Base-by-base conservation (phyloP, 1,284 basidiomycete genomes). In the Fistulina hepatica region DNA sequence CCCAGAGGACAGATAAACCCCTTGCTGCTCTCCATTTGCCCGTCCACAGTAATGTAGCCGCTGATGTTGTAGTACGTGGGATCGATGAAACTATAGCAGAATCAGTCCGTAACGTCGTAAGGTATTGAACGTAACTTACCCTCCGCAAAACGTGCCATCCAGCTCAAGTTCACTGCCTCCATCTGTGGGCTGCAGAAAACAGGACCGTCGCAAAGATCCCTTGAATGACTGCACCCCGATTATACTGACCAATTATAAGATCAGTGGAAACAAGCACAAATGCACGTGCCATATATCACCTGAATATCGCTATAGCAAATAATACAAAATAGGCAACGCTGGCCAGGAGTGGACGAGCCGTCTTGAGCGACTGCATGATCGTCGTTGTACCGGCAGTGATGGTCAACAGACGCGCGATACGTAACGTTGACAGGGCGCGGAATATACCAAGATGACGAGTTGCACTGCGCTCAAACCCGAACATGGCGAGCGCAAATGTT, bases 311-410 rank as follows among this genome's bases (percentile, higher is more conserved):
- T 63, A 91, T 84, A 1, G 91, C 91, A 52, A 97, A 97, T 22
- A 91, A 49, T 17, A 94, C 83, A 54, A 97, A 97, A 56, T 88
- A 88, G 1, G 88, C 73, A 5, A 97, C 93, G 46, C 81, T 85
- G 13, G 88, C 76, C 13, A 98, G 71, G 15, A 97, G 65, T 1
- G 93, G 92, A 12, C 81, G 75, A 0, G 94, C 92, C 1, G 76
- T 80, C 62, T 98, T 98, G 44, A 98, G 66, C 8, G 89, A 93
- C 42, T 81, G 81, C 66, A 97, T 80, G 52, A 98, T 97, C 0
- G 92, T 97, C 77, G 88, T 84, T 13, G 94, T 97, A 59, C 94
- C 94, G 44, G 78, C 80, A 2, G 93, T 97, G 36, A 97, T 76
- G 2, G 90, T 78, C 34, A 98, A 62, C 17, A 98, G 59, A 41